These are phyloP conservation scores for Tolypocladium ovalisporum DNA, from an alignment of 2,329 filamentous ascomycete genomes.

Conservation along the genomic window DNA sequence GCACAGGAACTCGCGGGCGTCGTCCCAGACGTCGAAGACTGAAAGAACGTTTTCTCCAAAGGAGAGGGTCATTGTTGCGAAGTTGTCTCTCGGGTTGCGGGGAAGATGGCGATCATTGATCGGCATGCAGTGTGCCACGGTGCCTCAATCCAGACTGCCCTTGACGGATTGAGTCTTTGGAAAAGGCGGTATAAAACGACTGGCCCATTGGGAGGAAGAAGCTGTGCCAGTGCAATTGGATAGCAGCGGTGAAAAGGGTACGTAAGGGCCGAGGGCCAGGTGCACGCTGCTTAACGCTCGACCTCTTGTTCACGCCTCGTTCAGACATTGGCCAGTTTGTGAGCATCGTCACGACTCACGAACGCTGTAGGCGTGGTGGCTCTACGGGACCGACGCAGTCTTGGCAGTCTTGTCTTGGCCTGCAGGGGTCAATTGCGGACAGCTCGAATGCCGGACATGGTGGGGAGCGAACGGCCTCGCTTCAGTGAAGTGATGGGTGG, in stretches of 20 bases:
- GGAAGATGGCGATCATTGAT: background rate
- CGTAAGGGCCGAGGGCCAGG: background rate
- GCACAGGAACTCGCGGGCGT: conserved; percentile 18
- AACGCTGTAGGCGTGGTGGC: background rate
- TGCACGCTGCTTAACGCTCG: background rate
- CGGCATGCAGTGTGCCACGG: background rate
- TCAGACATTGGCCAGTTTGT: background rate
- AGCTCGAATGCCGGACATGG: too few species aligned
- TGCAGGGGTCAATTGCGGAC: too few species aligned
- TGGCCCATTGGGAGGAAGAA: background rate
- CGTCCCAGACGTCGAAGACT: conserved; percentile 21
- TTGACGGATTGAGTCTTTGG: background rate
- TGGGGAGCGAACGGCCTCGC: too few species aligned
- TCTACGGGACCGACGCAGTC: background rate
- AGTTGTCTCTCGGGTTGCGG: background rate
- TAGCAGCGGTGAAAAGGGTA: too few species aligned
- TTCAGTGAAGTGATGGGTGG: too few species aligned
- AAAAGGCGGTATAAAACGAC: background rate
- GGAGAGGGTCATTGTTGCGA: background rate
- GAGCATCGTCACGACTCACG: background rate
- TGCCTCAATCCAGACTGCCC: background rate
- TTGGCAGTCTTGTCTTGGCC: too few species aligned
- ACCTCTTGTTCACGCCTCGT: background rate
- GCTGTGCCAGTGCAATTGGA: background rate
- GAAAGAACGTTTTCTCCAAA: conserved; percentile 13